Conservation (phyloP, 176 grass and related monocot genomes). For the Triticum monococcum region DNA sequence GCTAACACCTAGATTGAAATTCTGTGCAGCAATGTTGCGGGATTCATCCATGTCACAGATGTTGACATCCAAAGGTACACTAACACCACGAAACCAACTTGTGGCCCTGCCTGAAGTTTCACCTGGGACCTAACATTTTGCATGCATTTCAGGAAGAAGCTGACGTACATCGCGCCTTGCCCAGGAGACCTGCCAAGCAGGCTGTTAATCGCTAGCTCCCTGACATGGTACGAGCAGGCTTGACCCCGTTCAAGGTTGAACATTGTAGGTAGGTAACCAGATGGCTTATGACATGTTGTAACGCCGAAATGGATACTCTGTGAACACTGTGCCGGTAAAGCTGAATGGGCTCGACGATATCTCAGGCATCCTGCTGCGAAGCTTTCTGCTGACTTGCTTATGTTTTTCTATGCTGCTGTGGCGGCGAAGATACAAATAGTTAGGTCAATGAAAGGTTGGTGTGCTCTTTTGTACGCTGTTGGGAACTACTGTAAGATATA, state of each 20-base stretch:
- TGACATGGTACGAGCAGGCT: slow-evolving; percentile 78
- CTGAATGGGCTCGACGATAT: too few species aligned
- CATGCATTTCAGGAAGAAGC: slow-evolving; percentile 70
- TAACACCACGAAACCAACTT: not conserved
- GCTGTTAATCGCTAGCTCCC: slow-evolving; percentile 70
- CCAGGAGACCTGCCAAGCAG: slow-evolving; percentile 83
- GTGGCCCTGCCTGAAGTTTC: not conserved
- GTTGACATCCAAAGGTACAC: slow-evolving; percentile 91
- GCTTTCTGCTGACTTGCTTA: not conserved
- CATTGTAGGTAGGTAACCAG: slow-evolving; percentile 11
- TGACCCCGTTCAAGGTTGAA: slow-evolving; percentile 26
- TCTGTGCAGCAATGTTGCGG: slow-evolving; percentile 81
- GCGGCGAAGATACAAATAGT: not conserved
- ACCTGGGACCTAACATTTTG: slow-evolving; percentile 2
- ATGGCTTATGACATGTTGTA: not conserved
- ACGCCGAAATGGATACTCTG: not conserved
- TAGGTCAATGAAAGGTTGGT: not conserved
- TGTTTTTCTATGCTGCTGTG: not conserved
- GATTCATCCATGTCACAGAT: slow-evolving; percentile 92
- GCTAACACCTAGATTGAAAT: slow-evolving; percentile 10
- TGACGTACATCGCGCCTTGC: slow-evolving; percentile 80
- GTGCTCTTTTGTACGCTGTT: not conserved
- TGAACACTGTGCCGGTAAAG: not conserved
- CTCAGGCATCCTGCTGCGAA: too few species aligned
- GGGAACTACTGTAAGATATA: too few species aligned